These are phyloP conservation scores for Angophora floribunda DNA, from an alignment of 345 rosid species.

Conservation along the genomic window DNA sequence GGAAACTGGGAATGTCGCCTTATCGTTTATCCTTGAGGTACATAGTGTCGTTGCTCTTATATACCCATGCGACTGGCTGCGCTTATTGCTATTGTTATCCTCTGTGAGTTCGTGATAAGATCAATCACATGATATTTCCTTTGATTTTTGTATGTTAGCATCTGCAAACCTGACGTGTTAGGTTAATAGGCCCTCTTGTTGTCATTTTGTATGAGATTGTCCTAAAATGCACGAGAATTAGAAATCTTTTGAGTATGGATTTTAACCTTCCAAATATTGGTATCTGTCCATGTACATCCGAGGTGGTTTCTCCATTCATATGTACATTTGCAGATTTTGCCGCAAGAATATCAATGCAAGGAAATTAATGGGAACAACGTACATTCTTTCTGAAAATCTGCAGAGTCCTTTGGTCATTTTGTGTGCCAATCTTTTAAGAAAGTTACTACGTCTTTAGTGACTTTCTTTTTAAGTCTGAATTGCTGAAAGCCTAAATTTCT, in stretches of 20 bases:
- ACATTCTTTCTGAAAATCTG: background rate
- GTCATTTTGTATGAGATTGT: background rate
- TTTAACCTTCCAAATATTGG: background rate
- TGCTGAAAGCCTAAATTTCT: constrained; percentile 2
- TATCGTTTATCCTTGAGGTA: constrained; percentile 98
- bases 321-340: background rate
- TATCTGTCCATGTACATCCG: background rate
- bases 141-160: background rate
- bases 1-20: constrained; percentile 98
- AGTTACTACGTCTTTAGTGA: background rate
- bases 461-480: background rate
- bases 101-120: background rate
- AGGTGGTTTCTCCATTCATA: background rate
- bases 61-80: background rate
- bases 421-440: background rate
- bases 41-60: constrained; percentile 1
- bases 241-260: background rate
- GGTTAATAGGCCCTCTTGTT: background rate
- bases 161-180: background rate
- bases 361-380: background rate
- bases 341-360: background rate
- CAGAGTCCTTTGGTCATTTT: background rate
- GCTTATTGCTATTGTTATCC: background rate
- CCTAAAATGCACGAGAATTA: background rate
- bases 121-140: background rate